Evolutionary conservation across 2,329 filamentous ascomycete genomes (phyloP), one percentile per base, ranked within the genome.

Genomic region (Trichoderma afroharzianum): DNA sequence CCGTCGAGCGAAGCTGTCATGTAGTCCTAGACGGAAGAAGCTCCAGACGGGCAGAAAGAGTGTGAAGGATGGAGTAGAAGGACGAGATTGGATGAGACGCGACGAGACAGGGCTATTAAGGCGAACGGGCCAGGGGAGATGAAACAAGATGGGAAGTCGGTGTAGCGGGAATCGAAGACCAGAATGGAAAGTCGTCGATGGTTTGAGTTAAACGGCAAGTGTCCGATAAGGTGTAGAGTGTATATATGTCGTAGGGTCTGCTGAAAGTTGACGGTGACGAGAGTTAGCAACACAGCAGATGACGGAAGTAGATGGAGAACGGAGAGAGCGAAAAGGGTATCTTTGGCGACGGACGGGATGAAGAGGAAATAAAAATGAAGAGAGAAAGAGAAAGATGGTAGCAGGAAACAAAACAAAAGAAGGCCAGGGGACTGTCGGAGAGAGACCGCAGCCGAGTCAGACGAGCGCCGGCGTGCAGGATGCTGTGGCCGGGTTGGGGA

Each of bases 1-100:
- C 76, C 77, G 71, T 77, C 76, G 73, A 76, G 78, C 70, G 75
- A 76, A 74, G 76, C 76, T 80, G 78, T 82, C 82, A 84, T 84
- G 82, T 83, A 84, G 78, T 78, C 79, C 76, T 24, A 57, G 43
- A 62, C 32, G 64, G 47, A 62, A 28, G 61, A 30, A 53, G 57
- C 39, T 69, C 30, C 28, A 36, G 59, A 67, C 21, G 33, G 61
- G 66, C 68, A 63, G 72, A 32, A 55, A 70, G 57, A 59, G 30
- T 28, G 26, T 33, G 6, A 26, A 21, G 50, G 24, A 53, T 21
- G 24, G 24, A 59, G 33, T 24, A 63, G 62, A 26, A 43, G 32
- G 14, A 55, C 32, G 67, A 57, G 57, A 72, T 47, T 50, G 43
- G 55, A 28, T 32, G 58, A 63, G 68, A 39, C 58, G 63, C 47